A percentile compares a stretch with the other conserved stretches of the same genome.
phyloP scores from a whole-genome alignment of 2,329 filamentous ascomycete genomes.

The Ophiostoma angusticollis region DNA sequence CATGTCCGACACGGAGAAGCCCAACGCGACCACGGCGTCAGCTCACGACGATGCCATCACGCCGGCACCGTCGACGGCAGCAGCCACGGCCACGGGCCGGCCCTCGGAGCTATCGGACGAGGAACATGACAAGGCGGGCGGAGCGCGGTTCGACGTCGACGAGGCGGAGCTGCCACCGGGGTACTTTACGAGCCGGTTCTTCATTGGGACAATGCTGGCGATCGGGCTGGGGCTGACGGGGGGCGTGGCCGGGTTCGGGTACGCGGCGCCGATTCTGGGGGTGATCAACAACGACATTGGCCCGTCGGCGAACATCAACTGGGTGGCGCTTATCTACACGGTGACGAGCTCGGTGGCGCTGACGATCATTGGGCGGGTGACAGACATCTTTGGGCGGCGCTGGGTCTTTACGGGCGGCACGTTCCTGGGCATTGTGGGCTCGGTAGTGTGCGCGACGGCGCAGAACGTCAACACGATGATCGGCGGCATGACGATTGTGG shows the following conservation, averaged over 20 bases:
- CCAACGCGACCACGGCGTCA: too few relatives aligned
- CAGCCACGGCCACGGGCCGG: too few relatives aligned
- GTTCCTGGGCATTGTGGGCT: slow-evolving; percentile 23
- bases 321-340: slow-evolving; percentile 20
- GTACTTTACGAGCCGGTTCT: slow-evolving; percentile 9
- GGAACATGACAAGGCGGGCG: slow-evolving; percentile 3
- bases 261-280: slow-evolving; percentile 14
- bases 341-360: slow-evolving; percentile 18
- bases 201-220: slow-evolving; percentile 11
- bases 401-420: slow-evolving; percentile 19
- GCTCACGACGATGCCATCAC: too few relatives aligned
- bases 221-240: slow-evolving; percentile 15
- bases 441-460: slow-evolving; percentile 25
- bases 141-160: slow-evolving; percentile 5
- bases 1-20: too few relatives aligned
- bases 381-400: slow-evolving; percentile 19
- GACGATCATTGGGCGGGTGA: slow-evolving; percentile 18
- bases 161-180: slow-evolving; percentile 7
- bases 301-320: slow-evolving; percentile 16
- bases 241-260: slow-evolving; percentile 19
- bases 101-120: too few relatives aligned
- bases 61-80: too few relatives aligned
- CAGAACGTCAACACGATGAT: slow-evolving; percentile 25
- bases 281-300: slow-evolving; percentile 11
- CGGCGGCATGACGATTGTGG: slow-evolving; percentile 24